Base-by-base conservation (phyloP, 129 eudicot genomes). In the Silybum marianum region DNA sequence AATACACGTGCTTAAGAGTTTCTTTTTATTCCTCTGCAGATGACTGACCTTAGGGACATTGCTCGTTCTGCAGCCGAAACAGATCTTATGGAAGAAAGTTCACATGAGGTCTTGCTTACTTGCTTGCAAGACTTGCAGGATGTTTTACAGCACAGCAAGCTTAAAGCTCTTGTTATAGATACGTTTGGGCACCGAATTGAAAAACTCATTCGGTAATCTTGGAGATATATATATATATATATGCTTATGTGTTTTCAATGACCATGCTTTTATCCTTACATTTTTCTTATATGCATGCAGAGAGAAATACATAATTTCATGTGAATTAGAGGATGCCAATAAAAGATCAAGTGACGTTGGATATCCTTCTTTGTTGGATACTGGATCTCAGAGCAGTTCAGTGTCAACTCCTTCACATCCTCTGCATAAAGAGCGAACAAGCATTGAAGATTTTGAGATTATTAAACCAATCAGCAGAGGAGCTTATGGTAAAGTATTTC, bases 381-480 rank as follows among this genome's bases (percentile, higher is more conserved):
- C 84, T 72, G 81, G 88, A 77, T 93, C 97, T 81, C 94, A 85
- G 74, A 86, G 90, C 72, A 90, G 98, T 85, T 75, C 92, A 74
- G 88, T 85, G 60, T 91, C 98, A 71, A 86, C 98, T 75, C 97
- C 95, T 65, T 76, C 85, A 87, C 90, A 88, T 73, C 84, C 91
- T 44, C 83, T 80, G 42, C 88, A 85, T 76, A 93, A 91, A 86
- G 98, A 93, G 36, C 85, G 96, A 85, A 93, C 90, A 70, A 90
- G 91, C 78, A 93, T 93, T 73, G 93, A 93, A 28, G 96, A 93
- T 72, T 93, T 93, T 86, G 98, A 91, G 84, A 91, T 93, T 74
- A 93, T 93, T 32, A 93, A 93, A 82, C 98, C 93, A 42, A 92
- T 92, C 40, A 92, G 95, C 86, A 88, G 88, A 80, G 97, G 97